Evolutionary conservation across 1,139 yeast genomes (phyloP).

Genomic region (Pichia sp.): DNA sequence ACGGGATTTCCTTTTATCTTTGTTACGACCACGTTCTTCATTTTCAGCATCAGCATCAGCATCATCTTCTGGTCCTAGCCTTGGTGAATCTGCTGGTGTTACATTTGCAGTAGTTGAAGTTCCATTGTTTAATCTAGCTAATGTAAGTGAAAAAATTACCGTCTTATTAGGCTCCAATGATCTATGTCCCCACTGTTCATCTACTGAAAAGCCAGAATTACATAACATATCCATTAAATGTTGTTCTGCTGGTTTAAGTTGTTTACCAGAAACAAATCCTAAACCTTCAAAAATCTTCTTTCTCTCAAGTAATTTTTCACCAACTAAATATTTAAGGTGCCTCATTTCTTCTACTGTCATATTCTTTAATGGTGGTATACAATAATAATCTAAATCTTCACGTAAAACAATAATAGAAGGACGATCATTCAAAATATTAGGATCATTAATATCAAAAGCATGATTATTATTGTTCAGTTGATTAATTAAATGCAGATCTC

Average conservation of each 20-base stretch:
- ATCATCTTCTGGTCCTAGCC: constrained; percentile 38
- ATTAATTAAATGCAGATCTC: constrained; percentile 32
- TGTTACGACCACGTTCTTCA: constrained; percentile 13
- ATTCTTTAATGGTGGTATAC: constrained; percentile 67
- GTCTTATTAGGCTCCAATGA: constrained; percentile 81
- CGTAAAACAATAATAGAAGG: constrained; percentile 90
- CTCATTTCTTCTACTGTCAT: constrained; percentile 48
- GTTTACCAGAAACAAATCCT: constrained; percentile 38
- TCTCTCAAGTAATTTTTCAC: constrained; percentile 51
- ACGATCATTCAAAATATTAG: constrained; percentile 62
- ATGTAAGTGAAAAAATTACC: constrained; percentile 75
- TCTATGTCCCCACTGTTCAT: constrained; percentile 82
- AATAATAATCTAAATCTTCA: constrained; percentile 91
- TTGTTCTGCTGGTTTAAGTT: constrained; percentile 86
- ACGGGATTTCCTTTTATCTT: constrained; percentile 27
- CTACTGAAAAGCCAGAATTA: constrained; percentile 69
- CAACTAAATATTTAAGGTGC: constrained; percentile 64
- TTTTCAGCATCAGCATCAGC: constrained; percentile 30
- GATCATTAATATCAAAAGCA: constrained; percentile 34
- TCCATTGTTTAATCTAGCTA: constrained; percentile 54
- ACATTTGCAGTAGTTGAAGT: constrained; percentile 20
- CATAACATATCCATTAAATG: constrained; percentile 94
- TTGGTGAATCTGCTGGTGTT: constrained; percentile 40
- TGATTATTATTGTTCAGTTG: constrained; percentile 26
- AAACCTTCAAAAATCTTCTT: constrained; percentile 70